Base-by-base conservation (phyloP, 148 eudicot genomes). In the Talinum fruticosum region DNA sequence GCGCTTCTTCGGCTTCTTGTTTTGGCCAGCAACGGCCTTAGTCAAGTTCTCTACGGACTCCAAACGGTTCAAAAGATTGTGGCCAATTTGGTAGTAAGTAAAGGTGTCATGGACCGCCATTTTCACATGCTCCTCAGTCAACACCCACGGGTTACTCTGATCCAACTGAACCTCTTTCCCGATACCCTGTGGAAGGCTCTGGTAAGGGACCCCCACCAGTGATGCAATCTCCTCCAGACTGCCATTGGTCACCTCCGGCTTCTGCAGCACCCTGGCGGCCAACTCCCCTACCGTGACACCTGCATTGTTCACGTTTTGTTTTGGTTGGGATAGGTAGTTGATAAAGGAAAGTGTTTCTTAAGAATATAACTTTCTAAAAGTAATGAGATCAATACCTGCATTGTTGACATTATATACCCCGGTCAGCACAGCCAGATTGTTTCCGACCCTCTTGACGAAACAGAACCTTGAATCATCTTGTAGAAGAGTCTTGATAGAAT, bases 251-350 rank as follows among this genome's bases (percentile, higher is more conserved):
- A 76, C n/a, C 21, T 41, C 30, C 2, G 78, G 78, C 29, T 75
- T 62, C 67, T 62, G 6, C 8, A 75, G 70, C 30, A 62, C 78
- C 23, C 69, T 10, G 47, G 72, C 72, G 8, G 59, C 79, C 72
- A 76, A 45, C 26, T 66, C 65, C 24, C 72, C 65, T 3, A 47
- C 79, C 29, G 33, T 61, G 36, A 66, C 59, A 74, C 36, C 68
- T 10, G 28, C 37, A 4, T n/a, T n/a, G 59, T 59, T 59, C 24
- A 59, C 26, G 28, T 21, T 59, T n/a, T n/a, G n/a, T n/a, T n/a
- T n/a, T n/a, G n/a, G n/a, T n/a, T n/a, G n/a, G n/a, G n/a, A n/a
- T n/a, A n/a, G n/a, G n/a, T n/a, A n/a, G n/a, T n/a, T n/a, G n/a
- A n/a, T n/a, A n/a, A n/a, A n/a, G n/a, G n/a, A n/a, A n/a, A n/a